Conservation (phyloP, 2,329 filamentous ascomycete genomes). For the Cytospora leucostoma region DNA sequence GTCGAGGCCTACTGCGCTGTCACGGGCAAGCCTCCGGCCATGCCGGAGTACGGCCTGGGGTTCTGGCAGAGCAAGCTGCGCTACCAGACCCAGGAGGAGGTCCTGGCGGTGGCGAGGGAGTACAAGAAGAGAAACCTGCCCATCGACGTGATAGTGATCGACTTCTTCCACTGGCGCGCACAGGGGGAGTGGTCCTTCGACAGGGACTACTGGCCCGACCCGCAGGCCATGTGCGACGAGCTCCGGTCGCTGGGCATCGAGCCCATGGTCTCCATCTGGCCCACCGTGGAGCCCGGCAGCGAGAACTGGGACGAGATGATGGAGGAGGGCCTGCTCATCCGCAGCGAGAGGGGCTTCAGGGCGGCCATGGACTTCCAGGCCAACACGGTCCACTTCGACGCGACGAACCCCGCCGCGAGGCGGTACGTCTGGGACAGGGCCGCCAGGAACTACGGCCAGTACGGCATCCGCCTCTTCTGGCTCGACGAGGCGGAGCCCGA, state of each 20-base stretch:
- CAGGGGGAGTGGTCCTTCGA: conserved; percentile 72
- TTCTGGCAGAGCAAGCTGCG: conserved; percentile 71
- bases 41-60: conserved; percentile 68
- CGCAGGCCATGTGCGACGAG: conserved; percentile 63
- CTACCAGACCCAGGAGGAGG: conserved; percentile 66
- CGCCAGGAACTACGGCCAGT: conserved; percentile 61
- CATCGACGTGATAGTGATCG: conserved; percentile 65
- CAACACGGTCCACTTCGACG: conserved; percentile 62
- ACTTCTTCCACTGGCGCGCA: conserved; percentile 68
- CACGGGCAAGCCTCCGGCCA: conserved; percentile 63
- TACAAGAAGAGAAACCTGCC: conserved; percentile 57
- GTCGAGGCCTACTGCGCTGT: conserved; percentile 56
- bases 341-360: conserved; percentile 60
- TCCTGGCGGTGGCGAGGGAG: conserved; percentile 61
- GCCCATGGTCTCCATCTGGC: conserved; percentile 71
- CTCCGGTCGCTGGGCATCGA: conserved; percentile 60
- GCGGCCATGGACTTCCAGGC: conserved; percentile 61
- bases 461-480: conserved; percentile 67
- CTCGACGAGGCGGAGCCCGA: conserved; percentile 71
- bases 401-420: conserved; percentile 62
- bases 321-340: conserved; percentile 60
- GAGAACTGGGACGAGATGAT: conserved; percentile 65
- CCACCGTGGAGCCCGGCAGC: conserved; percentile 60
- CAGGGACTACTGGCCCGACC: conserved; percentile 64
- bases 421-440: conserved; percentile 60